Conservation (phyloP, 1,284 basidiomycete species). For the Sphagnurus paluster region DNA sequence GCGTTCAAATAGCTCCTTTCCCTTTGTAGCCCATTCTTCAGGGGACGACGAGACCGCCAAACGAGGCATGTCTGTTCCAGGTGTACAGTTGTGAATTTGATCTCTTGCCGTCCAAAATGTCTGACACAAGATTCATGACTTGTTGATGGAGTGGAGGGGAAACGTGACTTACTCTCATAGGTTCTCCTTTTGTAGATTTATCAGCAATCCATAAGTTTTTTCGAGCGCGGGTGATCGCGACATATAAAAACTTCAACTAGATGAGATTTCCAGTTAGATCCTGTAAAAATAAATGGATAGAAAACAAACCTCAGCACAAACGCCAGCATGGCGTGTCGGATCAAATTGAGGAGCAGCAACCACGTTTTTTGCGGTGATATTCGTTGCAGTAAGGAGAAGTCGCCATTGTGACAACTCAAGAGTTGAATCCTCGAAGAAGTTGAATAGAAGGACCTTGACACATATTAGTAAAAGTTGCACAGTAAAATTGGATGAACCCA, state of each 20-base stretch:
- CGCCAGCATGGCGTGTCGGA: conserved; percentile 49
- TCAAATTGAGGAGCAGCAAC: conserved; percentile 50
- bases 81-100: conserved; percentile 36
- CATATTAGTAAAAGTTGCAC: neutral
- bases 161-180: conserved; percentile 53
- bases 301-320: conserved; percentile 56
- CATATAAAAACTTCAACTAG: conserved; percentile 68
- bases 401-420: conserved; percentile 57
- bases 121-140: conserved; percentile 27
- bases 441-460: conserved; percentile 63
- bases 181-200: conserved; percentile 51
- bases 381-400: conserved; percentile 49
- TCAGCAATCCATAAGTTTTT: conserved; percentile 71
- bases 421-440: conserved; percentile 69
- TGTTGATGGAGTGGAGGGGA: neutral
- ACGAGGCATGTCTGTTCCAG: conserved; percentile 28
- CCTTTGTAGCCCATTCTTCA: conserved; percentile 51
- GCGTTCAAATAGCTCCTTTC: conserved; percentile 51
- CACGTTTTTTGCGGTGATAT: conserved; percentile 19
- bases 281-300: conserved; percentile 5
- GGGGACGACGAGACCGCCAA: conserved; percentile 31
- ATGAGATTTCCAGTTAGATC: neutral
- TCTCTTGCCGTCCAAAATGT: conserved; percentile 45
- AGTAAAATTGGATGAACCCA: conserved; percentile 26
- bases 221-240: conserved; percentile 68